phyloP scores from a whole-genome alignment of 2,329 filamentous ascomycete species.

The Pseudocercospora fuligena region DNA sequence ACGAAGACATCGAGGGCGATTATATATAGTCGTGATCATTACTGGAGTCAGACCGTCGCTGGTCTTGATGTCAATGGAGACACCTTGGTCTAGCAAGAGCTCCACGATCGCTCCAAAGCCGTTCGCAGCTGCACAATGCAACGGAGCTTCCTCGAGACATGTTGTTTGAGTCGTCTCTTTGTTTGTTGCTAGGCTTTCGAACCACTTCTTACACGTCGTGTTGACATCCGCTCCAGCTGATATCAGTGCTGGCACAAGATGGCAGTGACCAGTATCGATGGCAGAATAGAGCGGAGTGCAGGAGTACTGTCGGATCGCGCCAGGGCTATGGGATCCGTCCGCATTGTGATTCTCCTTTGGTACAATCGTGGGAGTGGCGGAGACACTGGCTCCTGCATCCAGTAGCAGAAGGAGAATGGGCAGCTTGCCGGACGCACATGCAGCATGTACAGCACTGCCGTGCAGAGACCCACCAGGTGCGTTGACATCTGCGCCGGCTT shows the following conservation, averaged over 20 bases:
- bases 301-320: background rate
- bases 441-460: constrained; percentile 26
- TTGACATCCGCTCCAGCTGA: background rate
- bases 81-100: background rate
- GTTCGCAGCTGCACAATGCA: background rate
- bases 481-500: constrained; percentile 8
- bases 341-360: background rate
- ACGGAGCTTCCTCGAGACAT: background rate
- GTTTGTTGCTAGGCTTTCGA: background rate
- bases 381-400: constrained; percentile 26
- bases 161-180: background rate
- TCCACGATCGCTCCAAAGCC: background rate
- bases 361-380: constrained; percentile 14
- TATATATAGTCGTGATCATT: too few relatives aligned
- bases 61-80: background rate
- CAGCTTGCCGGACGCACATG: background rate
- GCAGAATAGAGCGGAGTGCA: background rate
- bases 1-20: too few relatives aligned
- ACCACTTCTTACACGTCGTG: background rate
- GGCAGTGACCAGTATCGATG: background rate
- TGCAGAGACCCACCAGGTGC: constrained; percentile 17
- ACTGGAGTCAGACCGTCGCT: background rate
- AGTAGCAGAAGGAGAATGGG: constrained; percentile 26
- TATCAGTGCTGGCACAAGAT: background rate
- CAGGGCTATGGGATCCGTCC: background rate